phyloP scores from a whole-genome alignment of 108 stramenopile genomes.

The Cyclotella distinguenda region DNA sequence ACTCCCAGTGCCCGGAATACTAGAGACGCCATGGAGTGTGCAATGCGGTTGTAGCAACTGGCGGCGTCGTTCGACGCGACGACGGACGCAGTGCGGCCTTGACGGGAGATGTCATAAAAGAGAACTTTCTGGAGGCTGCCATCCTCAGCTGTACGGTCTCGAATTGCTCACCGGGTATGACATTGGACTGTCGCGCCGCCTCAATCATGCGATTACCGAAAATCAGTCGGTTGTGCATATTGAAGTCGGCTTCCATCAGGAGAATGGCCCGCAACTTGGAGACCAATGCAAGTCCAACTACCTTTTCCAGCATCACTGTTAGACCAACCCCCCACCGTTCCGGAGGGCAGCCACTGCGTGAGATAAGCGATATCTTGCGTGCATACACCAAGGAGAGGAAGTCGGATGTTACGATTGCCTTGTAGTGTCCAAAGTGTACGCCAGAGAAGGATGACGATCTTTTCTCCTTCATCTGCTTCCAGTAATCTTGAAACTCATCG shows the following conservation, averaged over 20 bases:
- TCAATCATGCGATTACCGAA: slow-evolving; percentile 5
- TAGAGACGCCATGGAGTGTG: too few relatives aligned
- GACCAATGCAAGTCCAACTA: neutral
- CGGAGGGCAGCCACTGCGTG: neutral
- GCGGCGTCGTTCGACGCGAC: too few relatives aligned
- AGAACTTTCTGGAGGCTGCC: too few relatives aligned
- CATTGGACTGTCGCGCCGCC: neutral
- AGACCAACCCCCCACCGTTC: neutral
- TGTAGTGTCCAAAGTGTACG: slow-evolving; percentile 12
- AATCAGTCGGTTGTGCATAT: slow-evolving; percentile 5
- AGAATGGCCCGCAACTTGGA: slow-evolving; percentile 15
- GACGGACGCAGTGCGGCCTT: too few relatives aligned
- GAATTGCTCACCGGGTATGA: slow-evolving; percentile 4
- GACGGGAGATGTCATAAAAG: too few relatives aligned
- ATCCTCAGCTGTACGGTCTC: too few relatives aligned
- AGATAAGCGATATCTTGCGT: neutral
- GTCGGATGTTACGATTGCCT: slow-evolving; percentile 6
- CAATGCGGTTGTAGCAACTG: too few relatives aligned
- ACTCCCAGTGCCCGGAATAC: too few relatives aligned
- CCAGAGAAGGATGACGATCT: slow-evolving; percentile 16
- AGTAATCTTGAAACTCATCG: slow-evolving; percentile 4
- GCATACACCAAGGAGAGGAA: slow-evolving; percentile 5
- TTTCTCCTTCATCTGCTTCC: neutral
- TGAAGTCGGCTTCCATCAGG: slow-evolving; percentile 23
- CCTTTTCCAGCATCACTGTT: slow-evolving; percentile 15